These are phyloP conservation scores for Pneumocystis sp. DNA, from an alignment of 1,139 yeast species.

Conservation along the genomic window DNA sequence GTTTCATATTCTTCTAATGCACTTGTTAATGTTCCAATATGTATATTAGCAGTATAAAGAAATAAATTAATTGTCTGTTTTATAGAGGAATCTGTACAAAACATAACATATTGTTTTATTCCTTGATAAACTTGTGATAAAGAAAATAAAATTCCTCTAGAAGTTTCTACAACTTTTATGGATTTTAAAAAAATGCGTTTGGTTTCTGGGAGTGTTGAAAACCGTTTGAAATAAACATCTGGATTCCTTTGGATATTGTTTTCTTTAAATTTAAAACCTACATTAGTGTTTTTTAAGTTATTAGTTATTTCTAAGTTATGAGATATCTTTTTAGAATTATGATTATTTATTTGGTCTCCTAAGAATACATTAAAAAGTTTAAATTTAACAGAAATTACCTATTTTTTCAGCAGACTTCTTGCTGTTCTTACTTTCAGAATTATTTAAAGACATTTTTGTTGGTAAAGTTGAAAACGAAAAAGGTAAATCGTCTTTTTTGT, in stretches of 20 bases:
- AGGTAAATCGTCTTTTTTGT: not conserved
- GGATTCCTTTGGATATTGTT: constrained; percentile 1
- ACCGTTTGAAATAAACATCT: constrained; percentile 49
- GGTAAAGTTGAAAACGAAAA: not conserved
- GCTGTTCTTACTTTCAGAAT: not conserved
- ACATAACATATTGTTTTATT: constrained; percentile 48
- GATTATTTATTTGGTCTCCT: not conserved
- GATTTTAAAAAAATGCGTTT: constrained; percentile 18
- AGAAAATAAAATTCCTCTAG: constrained; percentile 25
- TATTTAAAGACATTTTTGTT: not conserved
- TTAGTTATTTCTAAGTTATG: not conserved
- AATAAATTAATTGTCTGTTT: constrained; percentile 44
- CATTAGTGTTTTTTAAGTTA: not conserved
- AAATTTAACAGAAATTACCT: not conserved
- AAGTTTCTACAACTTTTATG: constrained; percentile 21
- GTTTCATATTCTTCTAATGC: constrained; percentile 34
- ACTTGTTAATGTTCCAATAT: constrained; percentile 46
- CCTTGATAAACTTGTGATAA: constrained; percentile 60
- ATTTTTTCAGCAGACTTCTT: not conserved
- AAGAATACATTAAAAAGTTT: not conserved
- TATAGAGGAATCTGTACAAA: constrained; percentile 49
- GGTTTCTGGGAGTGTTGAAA: constrained; percentile 50
- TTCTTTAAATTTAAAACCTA: not conserved
- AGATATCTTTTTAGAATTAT: not conserved
- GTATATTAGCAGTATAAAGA: constrained; percentile 41